Evolutionary conservation across 352 stramenopile species (phyloP).

Genomic region (Phytopythium sindhum): DNA sequence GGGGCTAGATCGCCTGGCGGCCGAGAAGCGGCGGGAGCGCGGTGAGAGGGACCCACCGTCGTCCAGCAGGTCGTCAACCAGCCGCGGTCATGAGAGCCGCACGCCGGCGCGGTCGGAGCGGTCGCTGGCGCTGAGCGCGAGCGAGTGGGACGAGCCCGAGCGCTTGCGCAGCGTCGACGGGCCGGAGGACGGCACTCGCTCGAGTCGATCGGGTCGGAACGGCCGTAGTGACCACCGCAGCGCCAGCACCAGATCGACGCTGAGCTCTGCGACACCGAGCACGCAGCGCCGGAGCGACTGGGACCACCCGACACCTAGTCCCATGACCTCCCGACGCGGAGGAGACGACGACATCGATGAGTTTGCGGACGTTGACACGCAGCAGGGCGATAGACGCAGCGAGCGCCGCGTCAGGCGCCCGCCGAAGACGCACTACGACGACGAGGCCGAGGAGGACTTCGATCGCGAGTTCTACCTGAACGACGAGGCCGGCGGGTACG

Average conservation of each 20-base stretch:
- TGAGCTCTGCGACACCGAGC: conserved; percentile 16
- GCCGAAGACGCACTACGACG: conserved; percentile 79
- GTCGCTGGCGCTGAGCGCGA: conserved; percentile 35
- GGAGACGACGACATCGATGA: neutral
- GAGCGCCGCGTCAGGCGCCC: neutral
- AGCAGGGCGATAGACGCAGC: neutral
- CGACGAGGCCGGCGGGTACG: conserved; percentile 75
- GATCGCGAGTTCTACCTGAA: conserved; percentile 95
- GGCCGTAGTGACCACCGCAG: conserved; percentile 2
- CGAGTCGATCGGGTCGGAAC: neutral
- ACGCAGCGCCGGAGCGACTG: conserved; percentile 34
- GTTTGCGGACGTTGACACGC: neutral
- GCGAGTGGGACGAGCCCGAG: conserved; percentile 79
- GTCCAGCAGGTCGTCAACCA: conserved; percentile 6
- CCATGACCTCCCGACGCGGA: conserved; percentile 11
- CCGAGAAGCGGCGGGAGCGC: conserved; percentile 49
- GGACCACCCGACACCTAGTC: conserved; percentile 46
- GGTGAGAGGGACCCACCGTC: neutral
- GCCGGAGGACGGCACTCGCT: neutral
- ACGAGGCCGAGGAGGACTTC: conserved; percentile 89
- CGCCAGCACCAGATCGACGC: neutral
- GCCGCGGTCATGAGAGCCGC: conserved; percentile 14
- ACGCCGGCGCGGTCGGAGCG: conserved; percentile 26
- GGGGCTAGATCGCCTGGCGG: conserved; percentile 59
- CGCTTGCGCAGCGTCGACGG: conserved; percentile 43